Evolutionary conservation across 2,329 filamentous ascomycete species (phyloP).

Genomic region (Onygena corvina): DNA sequence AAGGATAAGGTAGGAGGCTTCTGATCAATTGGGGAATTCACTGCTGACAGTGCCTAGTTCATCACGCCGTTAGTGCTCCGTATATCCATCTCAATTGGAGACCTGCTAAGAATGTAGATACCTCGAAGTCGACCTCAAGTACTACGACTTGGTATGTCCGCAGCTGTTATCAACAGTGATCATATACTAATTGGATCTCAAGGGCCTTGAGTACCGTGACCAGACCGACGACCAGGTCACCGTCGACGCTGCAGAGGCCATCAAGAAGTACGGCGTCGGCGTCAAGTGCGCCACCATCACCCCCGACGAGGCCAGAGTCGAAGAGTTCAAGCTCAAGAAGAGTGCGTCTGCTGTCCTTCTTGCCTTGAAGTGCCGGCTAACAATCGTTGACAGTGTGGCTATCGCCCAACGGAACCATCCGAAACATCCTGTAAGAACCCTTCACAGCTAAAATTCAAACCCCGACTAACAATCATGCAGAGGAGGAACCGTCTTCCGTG

Average conservation of each 20-base stretch:
- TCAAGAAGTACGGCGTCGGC: slow-evolving; percentile 97
- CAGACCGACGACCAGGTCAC: slow-evolving; percentile 95
- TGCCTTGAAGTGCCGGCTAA: slow-evolving; percentile 7
- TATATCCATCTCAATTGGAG: slow-evolving; percentile 4
- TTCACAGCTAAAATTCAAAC: background rate
- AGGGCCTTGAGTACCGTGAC: slow-evolving; percentile 85
- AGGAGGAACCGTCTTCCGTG: slow-evolving; percentile 95
- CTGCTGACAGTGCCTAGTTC: slow-evolving; percentile 42
- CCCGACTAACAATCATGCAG: slow-evolving; percentile 21
- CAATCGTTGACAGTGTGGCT: slow-evolving; percentile 64
- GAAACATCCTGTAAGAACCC: slow-evolving; percentile 47
- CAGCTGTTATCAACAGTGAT: background rate
- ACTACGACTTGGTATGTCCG: slow-evolving; percentile 62
- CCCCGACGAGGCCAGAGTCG: slow-evolving; percentile 85
- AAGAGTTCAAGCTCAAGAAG: slow-evolving; percentile 98
- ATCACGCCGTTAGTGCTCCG: slow-evolving; percentile 70
- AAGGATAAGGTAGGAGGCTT: slow-evolving; percentile 62
- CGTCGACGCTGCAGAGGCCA: slow-evolving; percentile 85
- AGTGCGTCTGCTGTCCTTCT: slow-evolving; percentile 45
- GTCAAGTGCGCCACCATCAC: slow-evolving; percentile 99
- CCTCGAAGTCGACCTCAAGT: slow-evolving; percentile 95
- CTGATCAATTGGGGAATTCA: slow-evolving; percentile 12
- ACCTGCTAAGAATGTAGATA: slow-evolving; percentile 39
- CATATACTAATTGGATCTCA: slow-evolving; percentile 12
- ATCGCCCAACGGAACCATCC: slow-evolving; percentile 82